Evolutionary conservation across 179 eudicot genomes (phyloP).

Genomic region (Beta lomatogona): DNA sequence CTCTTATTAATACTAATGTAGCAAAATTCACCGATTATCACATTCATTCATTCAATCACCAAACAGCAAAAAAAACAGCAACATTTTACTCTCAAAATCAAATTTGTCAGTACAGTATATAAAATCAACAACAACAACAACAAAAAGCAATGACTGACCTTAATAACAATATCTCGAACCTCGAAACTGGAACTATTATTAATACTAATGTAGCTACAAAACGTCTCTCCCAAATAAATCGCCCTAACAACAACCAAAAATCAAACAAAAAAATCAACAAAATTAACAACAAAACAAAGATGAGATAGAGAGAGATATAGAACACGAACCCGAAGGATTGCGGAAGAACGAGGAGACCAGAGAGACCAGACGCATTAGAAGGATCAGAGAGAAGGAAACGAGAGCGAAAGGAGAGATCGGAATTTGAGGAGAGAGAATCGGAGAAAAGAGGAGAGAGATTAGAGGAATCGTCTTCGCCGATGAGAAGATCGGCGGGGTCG

Average conservation of each 20-base stretch:
- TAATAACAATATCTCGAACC: no score
- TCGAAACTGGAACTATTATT: no score
- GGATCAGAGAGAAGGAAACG: conserved; percentile 66
- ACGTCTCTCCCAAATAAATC: conserved; percentile 96
- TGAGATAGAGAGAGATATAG: neutral
- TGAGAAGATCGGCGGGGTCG: conserved; percentile 76
- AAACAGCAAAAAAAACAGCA: no score
- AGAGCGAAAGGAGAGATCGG: conserved; percentile 67
- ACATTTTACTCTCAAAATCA: no score
- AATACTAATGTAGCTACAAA: conserved; percentile 94
- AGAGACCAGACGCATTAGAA: conserved; percentile 65
- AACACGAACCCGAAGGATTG: conserved; percentile 80
- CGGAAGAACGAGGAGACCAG: conserved; percentile 92
- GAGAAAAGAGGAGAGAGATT: conserved; percentile 32
- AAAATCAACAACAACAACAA: no score
- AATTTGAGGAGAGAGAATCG: conserved; percentile 14
- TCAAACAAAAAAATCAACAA: neutral
- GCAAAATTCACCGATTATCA: no score
- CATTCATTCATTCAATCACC: no score
- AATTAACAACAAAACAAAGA: neutral
- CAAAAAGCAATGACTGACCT: no score
- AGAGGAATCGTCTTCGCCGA: conserved; percentile 61
- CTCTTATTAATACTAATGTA: no score
- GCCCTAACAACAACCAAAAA: conserved; percentile 51
- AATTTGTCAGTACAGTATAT: no score